These are phyloP conservation scores for Neofusicoccum kwambonambiense DNA, from an alignment of 2,329 filamentous ascomycete species.

Conservation along the genomic window DNA sequence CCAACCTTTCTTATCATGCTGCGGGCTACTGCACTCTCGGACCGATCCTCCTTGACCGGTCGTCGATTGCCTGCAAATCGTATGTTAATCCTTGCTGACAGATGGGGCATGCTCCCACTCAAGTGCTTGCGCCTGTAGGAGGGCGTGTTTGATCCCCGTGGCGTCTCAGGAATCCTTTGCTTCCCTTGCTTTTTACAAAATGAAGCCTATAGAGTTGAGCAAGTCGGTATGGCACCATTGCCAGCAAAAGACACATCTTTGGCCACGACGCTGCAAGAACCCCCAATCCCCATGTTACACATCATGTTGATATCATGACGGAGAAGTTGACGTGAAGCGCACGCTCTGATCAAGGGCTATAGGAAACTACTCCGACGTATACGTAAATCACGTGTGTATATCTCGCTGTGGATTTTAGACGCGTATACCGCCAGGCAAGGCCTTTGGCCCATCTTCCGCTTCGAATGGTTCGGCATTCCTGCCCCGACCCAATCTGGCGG, in stretches of 20 bases:
- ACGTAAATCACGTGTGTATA: too few species aligned
- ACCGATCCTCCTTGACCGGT: constrained; percentile 1
- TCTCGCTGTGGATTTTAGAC: too few species aligned
- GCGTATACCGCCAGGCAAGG: too few species aligned
- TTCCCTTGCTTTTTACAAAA: background rate
- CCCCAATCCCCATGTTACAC: too few species aligned
- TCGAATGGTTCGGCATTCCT: background rate
- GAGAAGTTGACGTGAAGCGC: too few species aligned
- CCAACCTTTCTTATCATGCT: background rate
- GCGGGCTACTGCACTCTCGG: background rate
- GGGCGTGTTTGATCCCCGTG: background rate
- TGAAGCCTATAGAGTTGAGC: background rate
- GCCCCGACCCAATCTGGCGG: background rate
- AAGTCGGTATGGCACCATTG: too few species aligned
- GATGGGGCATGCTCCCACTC: too few species aligned
- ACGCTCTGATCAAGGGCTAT: too few species aligned
- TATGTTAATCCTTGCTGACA: background rate
- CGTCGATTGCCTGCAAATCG: background rate
- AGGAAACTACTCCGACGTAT: too few species aligned
- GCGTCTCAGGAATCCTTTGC: background rate
- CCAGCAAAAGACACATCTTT: too few species aligned
- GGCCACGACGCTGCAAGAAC: too few species aligned
- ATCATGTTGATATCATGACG: too few species aligned
- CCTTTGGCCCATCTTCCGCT: background rate
- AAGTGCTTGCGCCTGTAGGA: background rate